A percentile compares a stretch with the other conserved stretches of the same genome.
Conservation (phyloP, 768 basidiomycete species). For the Podaxis sp. region DNA sequence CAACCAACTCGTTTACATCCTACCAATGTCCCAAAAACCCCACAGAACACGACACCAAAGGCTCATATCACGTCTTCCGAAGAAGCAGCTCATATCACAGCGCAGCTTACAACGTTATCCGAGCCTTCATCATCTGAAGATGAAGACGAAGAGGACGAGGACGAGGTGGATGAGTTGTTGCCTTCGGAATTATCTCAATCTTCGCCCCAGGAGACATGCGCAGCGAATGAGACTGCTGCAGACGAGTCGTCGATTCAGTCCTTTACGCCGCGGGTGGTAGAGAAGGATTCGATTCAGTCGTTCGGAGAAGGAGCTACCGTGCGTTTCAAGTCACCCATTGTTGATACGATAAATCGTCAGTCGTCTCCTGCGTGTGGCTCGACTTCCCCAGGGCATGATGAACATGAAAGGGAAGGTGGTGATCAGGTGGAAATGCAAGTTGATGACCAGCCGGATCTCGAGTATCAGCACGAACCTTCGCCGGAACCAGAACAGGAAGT, state of each 20-base stretch:
- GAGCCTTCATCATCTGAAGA: constrained; percentile 6
- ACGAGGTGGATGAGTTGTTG: constrained; percentile 10
- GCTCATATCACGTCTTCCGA: not conserved
- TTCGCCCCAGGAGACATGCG: not conserved
- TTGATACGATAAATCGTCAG: not conserved
- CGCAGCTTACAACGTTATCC: not conserved
- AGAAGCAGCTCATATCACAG: not conserved
- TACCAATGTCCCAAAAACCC: too few species aligned
- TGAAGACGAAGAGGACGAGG: not conserved
- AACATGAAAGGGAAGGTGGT: not conserved
- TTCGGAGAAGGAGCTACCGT: not conserved
- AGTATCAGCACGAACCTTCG: not conserved
- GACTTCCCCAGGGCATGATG: not conserved
- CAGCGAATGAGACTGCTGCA: not conserved
- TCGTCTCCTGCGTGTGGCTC: not conserved
- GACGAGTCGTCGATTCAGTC: not conserved
- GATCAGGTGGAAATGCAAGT: not conserved
- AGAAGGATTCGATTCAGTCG: not conserved
- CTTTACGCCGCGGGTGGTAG: not conserved
- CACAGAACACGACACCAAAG: not conserved
- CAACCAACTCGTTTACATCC: not conserved
- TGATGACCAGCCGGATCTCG: not conserved
- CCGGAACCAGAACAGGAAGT: not conserved
- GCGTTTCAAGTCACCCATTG: not conserved
- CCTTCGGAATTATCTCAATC: not conserved